Conservation (phyloP, 2,329 filamentous ascomycete genomes). For the Colletotrichum liaoningense region DNA sequence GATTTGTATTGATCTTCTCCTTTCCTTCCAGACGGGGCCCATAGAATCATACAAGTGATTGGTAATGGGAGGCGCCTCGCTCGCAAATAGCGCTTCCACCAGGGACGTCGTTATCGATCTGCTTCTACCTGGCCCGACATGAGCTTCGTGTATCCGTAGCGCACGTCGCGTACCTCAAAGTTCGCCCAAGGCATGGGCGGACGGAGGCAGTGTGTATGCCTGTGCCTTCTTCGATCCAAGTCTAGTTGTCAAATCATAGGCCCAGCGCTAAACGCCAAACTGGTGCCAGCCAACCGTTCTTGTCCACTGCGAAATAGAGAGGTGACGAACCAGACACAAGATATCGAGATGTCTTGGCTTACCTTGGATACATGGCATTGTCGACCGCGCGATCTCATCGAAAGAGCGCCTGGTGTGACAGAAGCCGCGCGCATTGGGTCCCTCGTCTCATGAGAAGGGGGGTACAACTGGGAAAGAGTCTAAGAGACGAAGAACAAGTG, state of each 20-base stretch:
- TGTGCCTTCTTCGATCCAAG: conserved; percentile 9
- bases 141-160: background rate
- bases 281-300: conserved; percentile 21
- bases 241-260: conserved; percentile 17
- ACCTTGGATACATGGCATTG: background rate
- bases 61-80: background rate
- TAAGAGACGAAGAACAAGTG: background rate
- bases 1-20: background rate
- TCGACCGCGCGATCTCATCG: background rate
- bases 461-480: background rate
- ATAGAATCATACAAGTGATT: background rate
- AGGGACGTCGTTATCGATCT: background rate
- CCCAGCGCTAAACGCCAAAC: conserved; percentile 26
- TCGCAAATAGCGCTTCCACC: conserved; percentile 10
- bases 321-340: conserved; percentile 7
- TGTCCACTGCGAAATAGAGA: background rate
- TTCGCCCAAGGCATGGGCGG: background rate
- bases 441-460: conserved; percentile 17
- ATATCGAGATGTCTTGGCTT: background rate
- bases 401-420: conserved; percentile 8
- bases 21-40: background rate
- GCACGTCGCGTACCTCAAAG: conserved; percentile 14
- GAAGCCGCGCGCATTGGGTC: conserved; percentile 27
- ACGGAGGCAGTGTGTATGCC: conserved; percentile 3
- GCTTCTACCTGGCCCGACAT: background rate